phyloP scores from a whole-genome alignment of 2,329 filamentous ascomycete species.

The Paecilomyces variotii region DNA sequence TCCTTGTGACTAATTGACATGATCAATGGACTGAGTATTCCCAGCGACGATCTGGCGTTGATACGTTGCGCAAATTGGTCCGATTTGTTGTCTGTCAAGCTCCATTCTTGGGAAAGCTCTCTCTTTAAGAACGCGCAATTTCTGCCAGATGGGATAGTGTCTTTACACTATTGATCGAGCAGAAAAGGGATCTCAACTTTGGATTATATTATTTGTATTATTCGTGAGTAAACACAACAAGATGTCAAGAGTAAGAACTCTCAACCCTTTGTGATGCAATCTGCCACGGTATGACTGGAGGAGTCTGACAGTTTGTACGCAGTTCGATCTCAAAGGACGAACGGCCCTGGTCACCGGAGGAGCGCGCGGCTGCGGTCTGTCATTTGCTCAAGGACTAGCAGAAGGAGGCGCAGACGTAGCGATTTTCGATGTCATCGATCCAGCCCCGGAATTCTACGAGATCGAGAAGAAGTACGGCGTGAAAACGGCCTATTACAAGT shows the following conservation, averaged over 20 bases:
- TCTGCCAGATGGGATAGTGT: neutral
- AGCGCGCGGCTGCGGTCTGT: conserved; percentile 39
- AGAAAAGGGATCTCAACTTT: no score
- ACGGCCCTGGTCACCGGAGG: conserved; percentile 42
- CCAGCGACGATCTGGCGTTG: neutral
- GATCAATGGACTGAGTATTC: neutral
- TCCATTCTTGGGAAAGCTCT: neutral
- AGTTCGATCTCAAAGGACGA: conserved; percentile 45
- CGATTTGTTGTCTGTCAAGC: neutral
- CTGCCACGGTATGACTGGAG: neutral
- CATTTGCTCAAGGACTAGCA: conserved; percentile 37
- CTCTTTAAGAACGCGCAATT: neutral
- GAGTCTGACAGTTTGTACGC: conserved; percentile 9
- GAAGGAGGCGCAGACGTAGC: conserved; percentile 40
- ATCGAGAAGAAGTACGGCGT: conserved; percentile 37
- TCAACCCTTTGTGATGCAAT: neutral
- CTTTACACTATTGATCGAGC: no score
- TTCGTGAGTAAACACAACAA: neutral
- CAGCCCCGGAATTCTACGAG: conserved; percentile 29
- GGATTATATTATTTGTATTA: neutral
- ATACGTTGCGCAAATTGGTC: neutral
- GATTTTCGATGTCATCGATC: conserved; percentile 41
- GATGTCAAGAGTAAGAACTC: neutral
- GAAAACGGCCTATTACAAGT: conserved; percentile 34
- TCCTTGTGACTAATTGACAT: neutral